Evolutionary conservation across 805 yeast species (phyloP).

Genomic region (Saccharomycopsis schoenii): DNA sequence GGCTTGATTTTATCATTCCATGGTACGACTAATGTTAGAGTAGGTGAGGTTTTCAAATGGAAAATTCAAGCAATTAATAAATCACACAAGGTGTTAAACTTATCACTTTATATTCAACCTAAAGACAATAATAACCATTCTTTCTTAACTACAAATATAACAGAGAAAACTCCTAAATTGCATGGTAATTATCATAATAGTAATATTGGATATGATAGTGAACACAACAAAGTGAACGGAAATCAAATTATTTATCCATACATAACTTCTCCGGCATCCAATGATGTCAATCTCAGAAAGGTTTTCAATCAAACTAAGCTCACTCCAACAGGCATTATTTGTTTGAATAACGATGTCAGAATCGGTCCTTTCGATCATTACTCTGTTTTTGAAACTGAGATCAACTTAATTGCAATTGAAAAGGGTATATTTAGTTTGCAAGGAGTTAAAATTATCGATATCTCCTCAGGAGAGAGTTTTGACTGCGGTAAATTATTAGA

Average conservation of each 20-base stretch:
- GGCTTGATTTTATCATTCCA: constrained; percentile 44
- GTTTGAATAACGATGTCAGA: constrained; percentile 55
- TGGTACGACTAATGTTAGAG: constrained; percentile 49
- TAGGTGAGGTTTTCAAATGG: constrained; percentile 57
- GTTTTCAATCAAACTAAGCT: constrained; percentile 31
- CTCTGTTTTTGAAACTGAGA: constrained; percentile 52
- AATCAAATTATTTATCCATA: constrained; percentile 18
- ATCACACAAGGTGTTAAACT: constrained; percentile 38
- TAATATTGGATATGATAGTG: constrained; percentile 12
- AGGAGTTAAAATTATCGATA: constrained; percentile 58
- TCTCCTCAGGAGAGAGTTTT: constrained; percentile 52
- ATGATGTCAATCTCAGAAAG: constrained; percentile 23
- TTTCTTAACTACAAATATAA: constrained; percentile 16
- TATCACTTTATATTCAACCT: constrained; percentile 40
- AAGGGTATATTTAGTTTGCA: constrained; percentile 55
- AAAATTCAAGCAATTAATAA: constrained; percentile 56
- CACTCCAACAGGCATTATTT: constrained; percentile 45
- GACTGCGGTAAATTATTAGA: constrained; percentile 65
- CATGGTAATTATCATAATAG: constrained; percentile 1
- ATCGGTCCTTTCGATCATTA: constrained; percentile 54
- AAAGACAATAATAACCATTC: constrained; percentile 20
- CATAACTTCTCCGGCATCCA: constrained; percentile 5
- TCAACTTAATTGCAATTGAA: constrained; percentile 50
- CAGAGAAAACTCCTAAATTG: constrained; percentile 21
- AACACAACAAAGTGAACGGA: constrained; percentile 8